phyloP scores from a whole-genome alignment of 2,329 filamentous ascomycete genomes.

The Pseudogymnoascus sp. region DNA sequence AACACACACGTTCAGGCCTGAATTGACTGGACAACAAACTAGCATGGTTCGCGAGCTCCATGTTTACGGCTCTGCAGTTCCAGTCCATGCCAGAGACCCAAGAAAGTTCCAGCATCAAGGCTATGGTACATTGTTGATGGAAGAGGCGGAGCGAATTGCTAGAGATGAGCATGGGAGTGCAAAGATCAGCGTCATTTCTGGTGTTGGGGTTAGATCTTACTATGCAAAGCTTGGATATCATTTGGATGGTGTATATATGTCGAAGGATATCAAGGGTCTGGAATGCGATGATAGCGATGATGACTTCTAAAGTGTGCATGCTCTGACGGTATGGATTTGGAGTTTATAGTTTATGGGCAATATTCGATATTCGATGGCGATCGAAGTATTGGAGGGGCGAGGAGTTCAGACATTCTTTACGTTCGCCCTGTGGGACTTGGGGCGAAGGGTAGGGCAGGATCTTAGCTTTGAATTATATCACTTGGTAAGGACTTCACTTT shows the following conservation, averaged over 20 bases:
- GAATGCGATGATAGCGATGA: slow-evolving; percentile 11
- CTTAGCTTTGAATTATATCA: neutral
- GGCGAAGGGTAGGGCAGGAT: neutral
- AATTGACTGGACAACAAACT: slow-evolving; percentile 76
- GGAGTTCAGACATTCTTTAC: neutral
- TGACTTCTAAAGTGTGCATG: neutral
- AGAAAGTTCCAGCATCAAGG: slow-evolving; percentile 98
- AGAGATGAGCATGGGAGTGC: slow-evolving; percentile 85
- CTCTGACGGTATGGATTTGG: neutral
- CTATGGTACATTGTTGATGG: slow-evolving; percentile 93
- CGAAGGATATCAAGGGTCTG: slow-evolving; percentile 34
- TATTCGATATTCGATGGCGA: slow-evolving; percentile 6
- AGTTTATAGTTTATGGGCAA: neutral
- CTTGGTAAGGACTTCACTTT: neutral
- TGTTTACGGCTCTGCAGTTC: slow-evolving; percentile 95
- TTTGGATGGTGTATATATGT: slow-evolving; percentile 83
- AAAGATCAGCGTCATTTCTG: slow-evolving; percentile 97
- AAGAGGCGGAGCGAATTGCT: slow-evolving; percentile 92
- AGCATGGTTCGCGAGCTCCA: slow-evolving; percentile 91
- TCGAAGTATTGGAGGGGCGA: neutral
- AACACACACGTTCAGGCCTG: slow-evolving; percentile 85
- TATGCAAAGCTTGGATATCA: slow-evolving; percentile 89
- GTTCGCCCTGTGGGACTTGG: neutral
- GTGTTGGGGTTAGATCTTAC: slow-evolving; percentile 90
- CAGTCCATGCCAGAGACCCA: slow-evolving; percentile 87